A percentile compares a stretch with the other conserved stretches of the same genome.
Evolutionary conservation across 2,329 filamentous ascomycete genomes (phyloP).

Genomic region (Pseudocercospora macadamiae): DNA sequence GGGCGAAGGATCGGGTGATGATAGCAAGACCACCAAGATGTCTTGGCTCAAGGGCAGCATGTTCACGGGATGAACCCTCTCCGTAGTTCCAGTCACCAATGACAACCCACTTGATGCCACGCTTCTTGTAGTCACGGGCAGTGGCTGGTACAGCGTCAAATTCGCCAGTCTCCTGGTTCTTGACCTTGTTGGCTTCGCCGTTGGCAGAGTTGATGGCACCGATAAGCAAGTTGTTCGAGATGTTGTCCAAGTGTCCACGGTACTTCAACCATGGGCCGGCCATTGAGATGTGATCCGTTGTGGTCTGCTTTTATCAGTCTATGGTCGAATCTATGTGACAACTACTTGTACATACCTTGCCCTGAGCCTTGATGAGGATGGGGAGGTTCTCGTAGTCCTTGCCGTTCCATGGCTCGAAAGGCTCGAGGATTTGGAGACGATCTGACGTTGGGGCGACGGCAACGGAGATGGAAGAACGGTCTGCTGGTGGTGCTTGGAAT

Average conservation of each 20-base stretch:
- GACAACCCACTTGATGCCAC: slow-evolving; percentile 95
- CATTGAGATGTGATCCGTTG: slow-evolving; percentile 51
- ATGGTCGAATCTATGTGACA: slow-evolving; percentile 45
- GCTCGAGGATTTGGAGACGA: slow-evolving; percentile 87
- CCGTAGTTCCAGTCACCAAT: slow-evolving; percentile 99
- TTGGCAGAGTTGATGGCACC: slow-evolving; percentile 96
- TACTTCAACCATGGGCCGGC: slow-evolving; percentile 98
- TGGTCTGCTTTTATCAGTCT: slow-evolving; percentile 3
- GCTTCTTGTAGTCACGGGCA: slow-evolving; percentile 97
- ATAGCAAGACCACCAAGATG: slow-evolving; percentile 97
- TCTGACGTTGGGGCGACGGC: slow-evolving; percentile 86
- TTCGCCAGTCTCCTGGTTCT: slow-evolving; percentile 83
- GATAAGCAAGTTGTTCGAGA: slow-evolving; percentile 99
- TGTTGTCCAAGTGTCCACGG: slow-evolving; percentile 98
- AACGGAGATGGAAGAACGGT: slow-evolving; percentile 73
- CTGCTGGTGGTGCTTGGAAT: slow-evolving; percentile 79
- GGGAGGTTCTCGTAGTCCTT: slow-evolving; percentile 84
- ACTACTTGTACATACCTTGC: slow-evolving; percentile 59
- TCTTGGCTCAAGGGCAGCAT: slow-evolving; percentile 95
- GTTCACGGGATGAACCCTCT: slow-evolving; percentile 95
- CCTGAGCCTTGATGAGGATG: slow-evolving; percentile 93
- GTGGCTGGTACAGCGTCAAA: slow-evolving; percentile 89
- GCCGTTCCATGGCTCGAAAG: slow-evolving; percentile 81
- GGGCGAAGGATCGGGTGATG: slow-evolving; percentile 92
- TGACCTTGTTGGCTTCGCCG: slow-evolving; percentile 95